Evolutionary conservation across 1,284 basidiomycete species (phyloP), one percentile per base, ranked within the genome.

Genomic region (Marasmius tenuissimus): DNA sequence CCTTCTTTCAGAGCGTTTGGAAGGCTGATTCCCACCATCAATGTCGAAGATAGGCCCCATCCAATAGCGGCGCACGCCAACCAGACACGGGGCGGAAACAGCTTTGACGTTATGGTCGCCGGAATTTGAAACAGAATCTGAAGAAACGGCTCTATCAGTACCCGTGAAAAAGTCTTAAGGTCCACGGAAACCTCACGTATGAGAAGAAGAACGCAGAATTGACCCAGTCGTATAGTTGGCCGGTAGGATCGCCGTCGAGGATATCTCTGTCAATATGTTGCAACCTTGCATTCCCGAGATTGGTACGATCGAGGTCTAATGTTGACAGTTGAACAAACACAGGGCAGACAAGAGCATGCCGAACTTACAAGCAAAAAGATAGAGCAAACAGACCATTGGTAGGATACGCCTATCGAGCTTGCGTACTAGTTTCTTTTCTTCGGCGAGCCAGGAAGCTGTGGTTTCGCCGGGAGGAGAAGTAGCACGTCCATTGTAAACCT

Each of bases 191-290:
- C 75, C 85, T 57, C 63, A 88, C 89, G 69, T 91, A 92, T 62
- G 90, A 85, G 72, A 92, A 85, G 73, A 86, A 92, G 73, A 92
- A 92, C 3, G 81, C 81, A 0, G 91, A 88, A 62, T 85, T 89
- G 57, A 90, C 74, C 89, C 89, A 91, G 69, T 90, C 89, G 67
- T 88, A 92, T 22, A 84, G 74, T 16, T 78, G 66, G 2, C 90
- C 90, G 0, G 84, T 86, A 7, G 82, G 81, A 68, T 92, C 91
- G 2, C 89, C 89, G 34, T 79, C 78, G 4, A 92, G 81, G 11
- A 81, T 73, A 64, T 91, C 89, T 49, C 81, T 70, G 1, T 87
- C 82, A 3, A 92, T 74, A 1, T 87, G 87, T 72, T 89, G 89
- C 42, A 92, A 75, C 50, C 89, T 82, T 47, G 91, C 91, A 70